Evolutionary conservation across 2,329 filamentous ascomycete species (phyloP).

Genomic region (Penicillium sp.): DNA sequence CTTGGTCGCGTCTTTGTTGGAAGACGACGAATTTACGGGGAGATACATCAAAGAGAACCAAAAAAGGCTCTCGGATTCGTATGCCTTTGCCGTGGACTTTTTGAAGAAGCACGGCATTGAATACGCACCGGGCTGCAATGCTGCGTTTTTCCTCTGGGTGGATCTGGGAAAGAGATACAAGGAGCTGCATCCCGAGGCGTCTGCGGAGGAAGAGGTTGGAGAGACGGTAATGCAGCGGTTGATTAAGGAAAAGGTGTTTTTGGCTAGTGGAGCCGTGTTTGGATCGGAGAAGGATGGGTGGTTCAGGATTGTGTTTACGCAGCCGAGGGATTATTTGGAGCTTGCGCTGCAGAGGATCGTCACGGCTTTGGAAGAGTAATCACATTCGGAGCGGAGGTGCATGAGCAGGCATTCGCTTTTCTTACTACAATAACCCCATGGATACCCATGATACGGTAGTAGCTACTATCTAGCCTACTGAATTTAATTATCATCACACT

Average conservation of each 20-base stretch:
- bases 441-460: too few species aligned
- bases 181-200: slow-evolving; percentile 21
- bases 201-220: slow-evolving; percentile 19
- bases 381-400: too few species aligned
- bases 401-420: too few species aligned
- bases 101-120: slow-evolving; percentile 47
- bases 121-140: slow-evolving; percentile 53
- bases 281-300: slow-evolving; percentile 44
- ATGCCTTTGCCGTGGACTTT: slow-evolving; percentile 41
- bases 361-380: slow-evolving; percentile 16
- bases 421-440: too few species aligned
- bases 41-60: slow-evolving; percentile 50
- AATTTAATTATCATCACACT: too few species aligned
- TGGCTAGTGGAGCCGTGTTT: slow-evolving; percentile 39
- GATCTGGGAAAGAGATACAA: slow-evolving; percentile 46
- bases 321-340: slow-evolving; percentile 33
- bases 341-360: slow-evolving; percentile 36
- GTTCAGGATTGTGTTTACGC: slow-evolving; percentile 47
- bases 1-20: slow-evolving; percentile 43
- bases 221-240: slow-evolving; percentile 38
- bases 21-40: slow-evolving; percentile 48
- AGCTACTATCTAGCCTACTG: too few species aligned
- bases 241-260: slow-evolving; percentile 39
- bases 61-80: slow-evolving; percentile 42
- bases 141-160: slow-evolving; percentile 60